Percentiles rank a stretch among this genome's conserved stretches.
Conservation (phyloP, 331 rosid species). For the Rhamnella rubrinervis region DNA sequence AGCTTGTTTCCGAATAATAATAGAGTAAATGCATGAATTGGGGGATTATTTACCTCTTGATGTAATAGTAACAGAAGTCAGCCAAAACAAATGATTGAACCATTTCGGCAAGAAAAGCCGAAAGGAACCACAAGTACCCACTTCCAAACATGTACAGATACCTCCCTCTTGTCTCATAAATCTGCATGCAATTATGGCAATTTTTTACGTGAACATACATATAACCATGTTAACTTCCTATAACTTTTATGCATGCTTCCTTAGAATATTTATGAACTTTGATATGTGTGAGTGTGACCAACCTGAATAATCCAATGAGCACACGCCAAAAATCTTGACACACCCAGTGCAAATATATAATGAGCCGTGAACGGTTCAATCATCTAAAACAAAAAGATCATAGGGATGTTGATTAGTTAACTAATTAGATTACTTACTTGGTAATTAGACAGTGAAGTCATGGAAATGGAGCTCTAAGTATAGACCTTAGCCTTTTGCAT, state of each 20-base stretch:
- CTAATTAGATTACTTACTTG: neutral
- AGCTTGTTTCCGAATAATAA: too few species aligned
- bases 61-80: conserved; percentile 82
- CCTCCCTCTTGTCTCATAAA: conserved; percentile 48
- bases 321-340: conserved; percentile 68
- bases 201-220: too few species aligned
- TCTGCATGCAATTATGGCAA: conserved; percentile 30
- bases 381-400: conserved; percentile 41
- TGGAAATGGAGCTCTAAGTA: neutral
- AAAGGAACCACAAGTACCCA: conserved; percentile 57
- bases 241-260: too few species aligned
- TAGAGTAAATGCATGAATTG: too few species aligned
- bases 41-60: conserved; percentile 47
- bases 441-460: neutral
- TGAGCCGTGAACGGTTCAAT: conserved; percentile 79
- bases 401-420: conserved; percentile 3
- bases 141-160: conserved; percentile 37
- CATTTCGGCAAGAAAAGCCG: conserved; percentile 54
- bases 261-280: too few species aligned
- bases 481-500: conserved; percentile 82
- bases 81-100: conserved; percentile 75
- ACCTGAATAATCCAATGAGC: conserved; percentile 82
- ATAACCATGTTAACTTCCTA: too few species aligned
- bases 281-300: neutral
- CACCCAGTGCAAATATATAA: conserved; percentile 80